Evolutionary conservation across 352 stramenopile species (phyloP).

Genomic region (Phytophthora agathidicida): DNA sequence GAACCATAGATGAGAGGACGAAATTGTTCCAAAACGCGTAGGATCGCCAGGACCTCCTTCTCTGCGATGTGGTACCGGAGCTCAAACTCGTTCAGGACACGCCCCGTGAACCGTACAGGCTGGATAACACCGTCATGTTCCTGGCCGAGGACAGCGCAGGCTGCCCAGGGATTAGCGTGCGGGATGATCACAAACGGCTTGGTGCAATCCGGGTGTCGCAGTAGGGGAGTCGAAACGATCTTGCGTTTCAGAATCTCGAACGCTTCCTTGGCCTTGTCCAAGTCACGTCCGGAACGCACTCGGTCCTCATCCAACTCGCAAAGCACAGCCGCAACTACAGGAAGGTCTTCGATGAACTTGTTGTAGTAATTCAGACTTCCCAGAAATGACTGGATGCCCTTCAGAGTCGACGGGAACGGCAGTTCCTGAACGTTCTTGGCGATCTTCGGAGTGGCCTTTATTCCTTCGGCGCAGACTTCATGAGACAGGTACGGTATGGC

Average conservation of each 20-base stretch:
- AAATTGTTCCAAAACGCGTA: background rate
- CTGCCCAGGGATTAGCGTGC: background rate
- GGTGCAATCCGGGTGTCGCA: background rate
- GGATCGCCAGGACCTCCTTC: background rate
- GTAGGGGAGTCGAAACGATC: background rate
- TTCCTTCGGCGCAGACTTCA: background rate
- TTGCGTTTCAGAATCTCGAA: background rate
- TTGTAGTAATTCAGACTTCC: conserved; percentile 18
- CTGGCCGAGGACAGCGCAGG: background rate
- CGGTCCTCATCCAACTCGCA: background rate
- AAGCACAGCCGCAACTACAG: background rate
- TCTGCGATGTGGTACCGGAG: background rate
- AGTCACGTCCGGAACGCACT: background rate
- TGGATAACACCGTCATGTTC: background rate
- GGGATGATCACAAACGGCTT: background rate
- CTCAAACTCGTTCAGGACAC: background rate
- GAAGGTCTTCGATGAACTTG: background rate
- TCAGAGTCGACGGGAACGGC: background rate
- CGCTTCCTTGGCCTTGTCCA: background rate
- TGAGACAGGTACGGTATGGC: no score
- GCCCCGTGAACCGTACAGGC: no score
- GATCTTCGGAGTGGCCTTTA: background rate
- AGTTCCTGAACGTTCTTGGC: background rate
- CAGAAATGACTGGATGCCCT: conserved; percentile 4
- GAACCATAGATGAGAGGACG: background rate